phyloP scores from a whole-genome alignment of 2,329 filamentous ascomycete genomes.

The Aspergillus sp. region DNA sequence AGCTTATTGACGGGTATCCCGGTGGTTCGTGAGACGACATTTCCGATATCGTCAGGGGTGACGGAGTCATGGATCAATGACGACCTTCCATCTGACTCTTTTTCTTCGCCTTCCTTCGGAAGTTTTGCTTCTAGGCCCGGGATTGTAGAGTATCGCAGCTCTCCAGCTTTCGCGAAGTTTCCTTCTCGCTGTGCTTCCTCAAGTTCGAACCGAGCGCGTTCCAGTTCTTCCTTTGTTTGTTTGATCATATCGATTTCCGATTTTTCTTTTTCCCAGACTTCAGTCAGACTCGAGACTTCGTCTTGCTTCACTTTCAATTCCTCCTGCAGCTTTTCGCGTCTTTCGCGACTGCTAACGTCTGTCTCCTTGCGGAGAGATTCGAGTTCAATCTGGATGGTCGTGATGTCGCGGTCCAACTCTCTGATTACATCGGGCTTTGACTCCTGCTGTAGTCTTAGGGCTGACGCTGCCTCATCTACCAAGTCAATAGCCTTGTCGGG shows the following conservation, averaged over 20 bases:
- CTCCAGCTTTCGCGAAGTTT: constrained; percentile 85
- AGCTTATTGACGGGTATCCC: constrained; percentile 91
- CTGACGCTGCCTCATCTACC: constrained; percentile 91
- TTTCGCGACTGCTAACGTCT: constrained; percentile 81
- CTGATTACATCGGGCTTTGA: constrained; percentile 95
- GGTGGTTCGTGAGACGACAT: constrained; percentile 83
- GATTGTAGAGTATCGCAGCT: constrained; percentile 83
- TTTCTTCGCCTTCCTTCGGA: constrained; percentile 64
- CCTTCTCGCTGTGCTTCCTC: constrained; percentile 83
- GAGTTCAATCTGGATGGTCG: constrained; percentile 95
- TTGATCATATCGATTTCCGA: constrained; percentile 83
- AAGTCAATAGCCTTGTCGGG: constrained; percentile 97
- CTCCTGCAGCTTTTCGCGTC: constrained; percentile 77
- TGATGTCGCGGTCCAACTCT: constrained; percentile 86
- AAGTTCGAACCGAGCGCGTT: constrained; percentile 77
- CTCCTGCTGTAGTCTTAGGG: constrained; percentile 86
- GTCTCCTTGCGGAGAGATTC: constrained; percentile 93
- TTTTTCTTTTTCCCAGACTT: constrained; percentile 87
- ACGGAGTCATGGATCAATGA: constrained; percentile 83
- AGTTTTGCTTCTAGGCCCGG: constrained; percentile 74
- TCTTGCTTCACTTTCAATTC: constrained; percentile 72
- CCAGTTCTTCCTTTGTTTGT: constrained; percentile 79
- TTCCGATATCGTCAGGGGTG: constrained; percentile 90
- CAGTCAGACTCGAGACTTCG: constrained; percentile 68
- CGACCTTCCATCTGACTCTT: constrained; percentile 44